Evolutionary conservation across 371 early-diverging fungal species (phyloP).

Genomic region (Cokeromyces recurvatus): DNA sequence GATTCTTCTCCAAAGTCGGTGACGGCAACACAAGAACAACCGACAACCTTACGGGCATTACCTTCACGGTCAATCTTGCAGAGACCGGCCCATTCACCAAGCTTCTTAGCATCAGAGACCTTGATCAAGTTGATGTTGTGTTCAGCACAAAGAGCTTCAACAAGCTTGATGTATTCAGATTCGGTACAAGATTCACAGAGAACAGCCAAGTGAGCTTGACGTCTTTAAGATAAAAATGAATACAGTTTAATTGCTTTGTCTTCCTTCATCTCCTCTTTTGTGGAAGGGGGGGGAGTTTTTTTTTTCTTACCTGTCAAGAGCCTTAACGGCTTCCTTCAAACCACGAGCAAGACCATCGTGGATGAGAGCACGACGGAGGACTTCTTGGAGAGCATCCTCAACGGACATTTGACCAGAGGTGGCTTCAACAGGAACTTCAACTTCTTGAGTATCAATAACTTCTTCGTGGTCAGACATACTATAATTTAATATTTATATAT

Average conservation of each 20-base stretch:
- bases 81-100: constrained; percentile 99
- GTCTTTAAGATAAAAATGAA: constrained; percentile 13
- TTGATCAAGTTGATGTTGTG: constrained; percentile 98
- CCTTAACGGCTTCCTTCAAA: constrained; percentile 96
- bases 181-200: constrained; percentile 95
- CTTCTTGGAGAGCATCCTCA: constrained; percentile 96
- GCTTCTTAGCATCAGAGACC: constrained; percentile 96
- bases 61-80: constrained; percentile 99
- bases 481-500: too few relatives aligned
- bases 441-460: constrained; percentile 58
- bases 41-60: constrained; percentile 97
- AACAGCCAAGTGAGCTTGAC: constrained; percentile 92
- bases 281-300: too few relatives aligned
- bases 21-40: constrained; percentile 95
- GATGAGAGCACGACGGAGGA: constrained; percentile 91
- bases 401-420: constrained; percentile 75
- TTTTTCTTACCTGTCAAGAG: constrained; percentile 91
- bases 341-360: constrained; percentile 98
- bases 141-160: constrained; percentile 98
- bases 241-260: too few relatives aligned
- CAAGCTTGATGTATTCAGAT: constrained; percentile 91
- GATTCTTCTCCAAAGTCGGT: constrained; percentile 97
- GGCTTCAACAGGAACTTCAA: constrained; percentile 80
- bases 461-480: constrained; percentile 60
- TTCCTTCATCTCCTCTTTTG: too few relatives aligned